These are phyloP conservation scores for Sanguinoderma infundibulare DNA, from an alignment of 1,284 basidiomycete genomes.

Conservation along the genomic window DNA sequence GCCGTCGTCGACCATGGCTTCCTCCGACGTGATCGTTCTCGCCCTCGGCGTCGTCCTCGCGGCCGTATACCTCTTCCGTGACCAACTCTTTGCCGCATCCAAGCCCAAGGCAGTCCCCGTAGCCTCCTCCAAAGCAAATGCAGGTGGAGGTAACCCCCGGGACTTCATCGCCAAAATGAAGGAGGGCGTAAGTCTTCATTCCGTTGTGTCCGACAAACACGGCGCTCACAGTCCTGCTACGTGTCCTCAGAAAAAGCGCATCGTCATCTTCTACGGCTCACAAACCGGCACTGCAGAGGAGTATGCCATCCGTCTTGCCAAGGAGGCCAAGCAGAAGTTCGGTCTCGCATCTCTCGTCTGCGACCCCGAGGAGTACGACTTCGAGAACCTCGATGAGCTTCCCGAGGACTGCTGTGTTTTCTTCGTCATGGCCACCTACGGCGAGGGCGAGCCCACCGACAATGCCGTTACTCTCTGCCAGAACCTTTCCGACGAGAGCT, in stretches of 20 bases:
- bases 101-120: slow-evolving; percentile 60
- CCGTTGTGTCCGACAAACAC: slow-evolving; percentile 1
- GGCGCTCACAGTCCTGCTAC: slow-evolving; percentile 14
- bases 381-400: slow-evolving; percentile 91
- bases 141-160: slow-evolving; percentile 80
- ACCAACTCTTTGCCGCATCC: slow-evolving; percentile 68
- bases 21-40: slow-evolving; percentile 71
- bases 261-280: slow-evolving; percentile 95
- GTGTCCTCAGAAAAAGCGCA: slow-evolving; percentile 81
- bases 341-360: slow-evolving; percentile 93
- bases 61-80: slow-evolving; percentile 78
- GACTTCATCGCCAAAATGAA: slow-evolving; percentile 94
- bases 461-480: slow-evolving; percentile 97
- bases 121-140: slow-evolving; percentile 48
- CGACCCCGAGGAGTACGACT: slow-evolving; percentile 97
- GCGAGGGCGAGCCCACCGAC: slow-evolving; percentile 98
- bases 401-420: slow-evolving; percentile 87
- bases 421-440: slow-evolving; percentile 98
- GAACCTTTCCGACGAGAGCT: slow-evolving; percentile 85
- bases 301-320: slow-evolving; percentile 91
- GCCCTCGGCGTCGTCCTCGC: slow-evolving; percentile 73
- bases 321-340: slow-evolving; percentile 93
- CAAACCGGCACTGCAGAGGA: slow-evolving; percentile 98
- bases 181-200: slow-evolving; percentile 66
- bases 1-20: slow-evolving; percentile 48